Conservation (phyloP, 192 early-diverging fungal genomes). For the Coemansia javaensis region DNA sequence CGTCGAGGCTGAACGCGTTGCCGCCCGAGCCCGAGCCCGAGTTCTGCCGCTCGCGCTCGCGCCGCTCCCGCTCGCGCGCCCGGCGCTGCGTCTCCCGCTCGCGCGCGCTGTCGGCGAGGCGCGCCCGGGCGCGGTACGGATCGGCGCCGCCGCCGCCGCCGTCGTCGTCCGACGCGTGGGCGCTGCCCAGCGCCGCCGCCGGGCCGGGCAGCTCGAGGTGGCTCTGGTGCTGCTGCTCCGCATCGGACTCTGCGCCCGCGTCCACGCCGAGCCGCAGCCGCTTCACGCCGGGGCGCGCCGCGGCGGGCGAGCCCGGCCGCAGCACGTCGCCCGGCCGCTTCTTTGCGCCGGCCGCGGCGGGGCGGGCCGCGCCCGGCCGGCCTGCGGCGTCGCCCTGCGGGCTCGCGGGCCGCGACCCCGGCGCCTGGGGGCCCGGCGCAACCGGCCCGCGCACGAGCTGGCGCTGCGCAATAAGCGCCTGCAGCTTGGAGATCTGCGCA, state of each 20-base stretch:
- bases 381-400: slow-evolving; percentile 11
- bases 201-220: slow-evolving; percentile 10
- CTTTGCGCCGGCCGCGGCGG: slow-evolving; percentile 7
- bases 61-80: slow-evolving; percentile 19
- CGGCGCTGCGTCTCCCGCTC: slow-evolving; percentile 18
- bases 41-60: slow-evolving; percentile 28
- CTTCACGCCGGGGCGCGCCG: slow-evolving; percentile 10
- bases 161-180: slow-evolving; percentile 16
- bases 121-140: neutral
- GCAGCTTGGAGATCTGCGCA: slow-evolving; percentile 36
- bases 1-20: slow-evolving; percentile 50
- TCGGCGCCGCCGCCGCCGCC: slow-evolving; percentile 1
- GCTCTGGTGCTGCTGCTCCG: slow-evolving; percentile 6
- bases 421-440: slow-evolving; percentile 6
- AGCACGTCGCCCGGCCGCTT: slow-evolving; percentile 27
- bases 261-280: slow-evolving; percentile 13
- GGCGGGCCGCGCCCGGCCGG: slow-evolving; percentile 1
- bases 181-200: slow-evolving; percentile 13
- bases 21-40: slow-evolving; percentile 6
- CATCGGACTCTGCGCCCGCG: slow-evolving; percentile 6
- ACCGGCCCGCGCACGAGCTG: slow-evolving; percentile 21
- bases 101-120: neutral
- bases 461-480: slow-evolving; percentile 41
- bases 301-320: slow-evolving; percentile 28
- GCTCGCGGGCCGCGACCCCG: slow-evolving; percentile 26